Base-by-base conservation (phyloP, 495 filamentous ascomycete genomes). In the Penicillium pulvis region DNA sequence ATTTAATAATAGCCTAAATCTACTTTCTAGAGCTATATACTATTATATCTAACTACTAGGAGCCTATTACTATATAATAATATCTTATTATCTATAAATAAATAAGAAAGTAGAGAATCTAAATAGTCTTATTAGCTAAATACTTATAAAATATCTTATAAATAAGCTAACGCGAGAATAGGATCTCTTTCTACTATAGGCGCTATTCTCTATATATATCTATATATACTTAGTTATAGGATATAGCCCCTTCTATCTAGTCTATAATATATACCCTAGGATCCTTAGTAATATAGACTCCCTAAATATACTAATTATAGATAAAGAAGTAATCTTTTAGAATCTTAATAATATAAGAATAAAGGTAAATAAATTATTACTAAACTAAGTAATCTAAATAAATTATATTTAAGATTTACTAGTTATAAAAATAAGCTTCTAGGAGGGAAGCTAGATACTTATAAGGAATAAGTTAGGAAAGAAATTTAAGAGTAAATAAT, bases 141-240 rank as follows among this genome's bases (percentile, higher is more conserved):
- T 28, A 5, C 16, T 30, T 1, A 30, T 8, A 16, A 50, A 50
- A 50, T 50, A 50, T 50, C 24, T 28, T 50, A 50, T 50, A 50
- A 8, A 12, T 31, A 28, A 30, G 6, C 10, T 50, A 33, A 50
- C n/a, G n/a, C 33, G 8, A 17, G 2, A 17, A 33, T 50, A 28
- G 20, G 16, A 28, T 33, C 30, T 31, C n/a, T 50, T 31, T 4
- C 11, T 24, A 30, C 33, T 17, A 33, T 50, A 26, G 8, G 28
- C 28, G 28, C n/a, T 30, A 6, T 50, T 28, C 8, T 50, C 10
- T 33, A 33, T 33, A 50, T 50, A 30, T 2, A 33, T 14, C 33
- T 33, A 2, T n/a, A 30, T 2, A 4, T 33, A 28, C 14, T 17
- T 33, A 33, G 17, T 30, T 7, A 17, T 33, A 14, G 14, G 3